Base-by-base conservation (phyloP, 2,329 filamentous ascomycete species). In the Hysterium pulicare region DNA sequence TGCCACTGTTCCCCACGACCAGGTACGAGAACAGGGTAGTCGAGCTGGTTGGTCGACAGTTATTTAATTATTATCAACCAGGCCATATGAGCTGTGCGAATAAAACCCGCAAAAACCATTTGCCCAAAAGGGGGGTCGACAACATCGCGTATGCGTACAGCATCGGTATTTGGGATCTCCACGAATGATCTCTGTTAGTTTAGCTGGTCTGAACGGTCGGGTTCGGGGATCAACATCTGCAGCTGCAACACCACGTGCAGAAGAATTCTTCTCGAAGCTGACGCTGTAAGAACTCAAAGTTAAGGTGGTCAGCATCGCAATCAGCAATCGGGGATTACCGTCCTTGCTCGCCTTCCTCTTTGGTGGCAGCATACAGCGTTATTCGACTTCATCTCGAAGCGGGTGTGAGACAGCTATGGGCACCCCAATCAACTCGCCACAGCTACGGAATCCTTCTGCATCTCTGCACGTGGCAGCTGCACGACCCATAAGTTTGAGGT, bases 241-340 rank as follows among this genome's bases (percentile, higher is more conserved):
- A 28, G 24, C 5, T 51, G 45, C 40, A 48, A 21, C 30, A 15
- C 38, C 38, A 41, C 48, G 33, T 49, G 46, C 44, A 43, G 36
- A 21, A 33, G 32, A 38, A 40, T 20, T 43, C 33, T 42, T 47
- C 33, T 42, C 38, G 50, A 50, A 46, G 49, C 49, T 49, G 47
- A 50, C 46, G 42, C 38, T 35, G 56, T 56, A 45, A 55, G 52
- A 58, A 51, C 46, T 41, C 50, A 53, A 51, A 54, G 7, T 7
- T 9, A 33, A 7, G 32, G 24, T 13, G 24, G 24, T 28, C 13
- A 28, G 8, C 26, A 9, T 30, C 24, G 24, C 8, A 7, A 8
- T 28, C 24, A 28, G 7, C 24, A 28, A 28, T 28, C 48, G 44
- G 51, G 50, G 42, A 52, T 51, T 38, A 46, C 33, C 24, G 24